Evolutionary conservation across 129 eudicot genomes (phyloP), one percentile per base, ranked within the genome.

Genomic region (Erigeron canadensis): DNA sequence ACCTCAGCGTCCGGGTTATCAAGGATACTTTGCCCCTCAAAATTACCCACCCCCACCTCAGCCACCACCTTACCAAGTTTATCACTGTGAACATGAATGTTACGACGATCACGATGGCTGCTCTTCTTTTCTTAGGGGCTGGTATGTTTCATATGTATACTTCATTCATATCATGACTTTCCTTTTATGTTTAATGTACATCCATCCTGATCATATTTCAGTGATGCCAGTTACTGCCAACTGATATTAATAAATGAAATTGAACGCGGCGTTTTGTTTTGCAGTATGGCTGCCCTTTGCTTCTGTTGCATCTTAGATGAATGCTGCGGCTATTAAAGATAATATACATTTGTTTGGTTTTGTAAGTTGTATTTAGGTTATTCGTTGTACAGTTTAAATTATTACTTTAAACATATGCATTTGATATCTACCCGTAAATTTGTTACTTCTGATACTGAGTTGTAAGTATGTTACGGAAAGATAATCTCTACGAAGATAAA

Each of bases 271-370:
- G 1, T 48, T 63, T 65, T 43, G 60, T 75, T 75, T 69, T 69
- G 71, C 76, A 77, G 81, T 34, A 8, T 77, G 48, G 44, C 76
- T 61, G 81, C 81, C 46, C 70, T 77, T 60, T 77, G 81, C 76
- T 77, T 77, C 57, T 77, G 81, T 40, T 77, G 81, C 70, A 75
- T 77, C 22, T 69, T 77, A 75, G 81, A 77, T 51, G 81, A 77
- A 61, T 77, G 70, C 70, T 69, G 63, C 45, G 77, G 77, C 7
- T 61, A 21, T 28, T 28, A 3, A 28, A 28, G 34, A 28, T 45
- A 10, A 0, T 45, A 11, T 5, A 6, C 8, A 44, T 44, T 48
- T 15, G 5, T 48, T 48, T 6, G 10, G 15, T 22, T 2, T 19
- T 4, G 63, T 60, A 37, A 60, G 5, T 60, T 60, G 22, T 63